Base-by-base conservation (phyloP, 306 rosid genomes). In the Cyclanthera cordifolia region DNA sequence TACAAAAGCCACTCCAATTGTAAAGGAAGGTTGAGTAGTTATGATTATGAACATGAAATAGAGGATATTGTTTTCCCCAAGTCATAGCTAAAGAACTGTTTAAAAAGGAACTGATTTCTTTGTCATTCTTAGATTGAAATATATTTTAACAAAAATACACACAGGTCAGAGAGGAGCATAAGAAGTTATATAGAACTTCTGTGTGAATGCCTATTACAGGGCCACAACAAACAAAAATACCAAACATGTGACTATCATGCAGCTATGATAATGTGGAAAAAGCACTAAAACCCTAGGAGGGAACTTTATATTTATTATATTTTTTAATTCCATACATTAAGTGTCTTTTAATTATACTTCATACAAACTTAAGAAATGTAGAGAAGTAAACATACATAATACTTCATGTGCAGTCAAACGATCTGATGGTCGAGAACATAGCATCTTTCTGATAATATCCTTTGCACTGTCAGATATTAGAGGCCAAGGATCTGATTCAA, bases 401-500 rank as follows among this genome's bases (percentile, higher is more conserved):
- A 87, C 94, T 87, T 87, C 83, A 74, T 87, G 94, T 69, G 94
- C 94, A 77, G 85, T 87, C 78, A 84, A 72, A 51, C 94, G 86
- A 24, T 87, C 85, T 55, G 83, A 77, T 77, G 94, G 86, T 63
- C 28, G 84, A 79, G 90, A 87, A 75, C 86, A 87, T 52, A 87
- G 73, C 94, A 87, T 87, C 85, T 84, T 87, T 73, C 79, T 79
- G 71, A 84, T 87, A 39, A 87, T 76, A 75, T 84, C 90, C 82
- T 87, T 87, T 68, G 72, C 94, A 60, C 94, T 87, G 47, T 82
- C 79, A 49, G 94, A 87, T 70, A 87, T 87, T 69, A 82, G 67
- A 65, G 94, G 94, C 94, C 94, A 87, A 13, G 93, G 93, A 23
- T 87, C 89, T 20, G 93, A 87, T 55, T 84, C 93, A 72, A 87